A percentile compares a stretch with the other conserved stretches of the same genome.
These are phyloP conservation scores for Sporothrix pallida DNA, from an alignment of 2,329 filamentous ascomycete species.

Conservation along the genomic window DNA sequence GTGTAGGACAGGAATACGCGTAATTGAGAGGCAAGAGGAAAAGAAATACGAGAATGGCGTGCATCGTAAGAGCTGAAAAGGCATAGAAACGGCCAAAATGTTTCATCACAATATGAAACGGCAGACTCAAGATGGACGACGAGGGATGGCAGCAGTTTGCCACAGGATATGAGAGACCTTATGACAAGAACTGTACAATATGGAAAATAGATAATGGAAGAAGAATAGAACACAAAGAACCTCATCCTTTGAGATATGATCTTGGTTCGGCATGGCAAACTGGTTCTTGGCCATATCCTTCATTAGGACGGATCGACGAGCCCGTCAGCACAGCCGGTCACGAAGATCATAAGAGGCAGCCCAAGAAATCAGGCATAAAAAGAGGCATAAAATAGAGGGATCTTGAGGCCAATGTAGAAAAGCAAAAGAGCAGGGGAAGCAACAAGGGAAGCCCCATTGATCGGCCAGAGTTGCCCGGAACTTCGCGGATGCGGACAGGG, in stretches of 20 bases:
- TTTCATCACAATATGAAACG: slow-evolving; percentile 17
- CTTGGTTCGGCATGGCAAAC: background rate
- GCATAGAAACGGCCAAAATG: background rate
- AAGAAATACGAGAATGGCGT: background rate
- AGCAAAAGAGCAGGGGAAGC: background rate
- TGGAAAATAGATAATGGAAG: too few species aligned
- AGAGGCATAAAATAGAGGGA: background rate
- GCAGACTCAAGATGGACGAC: background rate
- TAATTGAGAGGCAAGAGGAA: background rate
- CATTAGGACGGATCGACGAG: background rate
- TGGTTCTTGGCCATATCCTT: background rate
- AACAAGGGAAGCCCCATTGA: background rate
- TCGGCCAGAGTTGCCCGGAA: slow-evolving; percentile 6
- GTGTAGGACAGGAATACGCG: background rate
- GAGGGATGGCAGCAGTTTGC: background rate
- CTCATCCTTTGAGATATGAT: too few species aligned
- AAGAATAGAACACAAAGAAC: too few species aligned
- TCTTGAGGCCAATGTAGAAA: too few species aligned
- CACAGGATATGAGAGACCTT: too few species aligned
- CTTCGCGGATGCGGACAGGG: background rate
- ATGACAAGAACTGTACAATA: too few species aligned
- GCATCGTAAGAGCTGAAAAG: too few species aligned
- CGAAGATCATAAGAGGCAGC: background rate
- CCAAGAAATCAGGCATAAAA: background rate
- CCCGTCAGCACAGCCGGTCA: background rate